Percentiles rank a stretch among this genome's conserved stretches.
phyloP scores from a whole-genome alignment of 306 rosid species.

The Macrotyloma uniflorum region DNA sequence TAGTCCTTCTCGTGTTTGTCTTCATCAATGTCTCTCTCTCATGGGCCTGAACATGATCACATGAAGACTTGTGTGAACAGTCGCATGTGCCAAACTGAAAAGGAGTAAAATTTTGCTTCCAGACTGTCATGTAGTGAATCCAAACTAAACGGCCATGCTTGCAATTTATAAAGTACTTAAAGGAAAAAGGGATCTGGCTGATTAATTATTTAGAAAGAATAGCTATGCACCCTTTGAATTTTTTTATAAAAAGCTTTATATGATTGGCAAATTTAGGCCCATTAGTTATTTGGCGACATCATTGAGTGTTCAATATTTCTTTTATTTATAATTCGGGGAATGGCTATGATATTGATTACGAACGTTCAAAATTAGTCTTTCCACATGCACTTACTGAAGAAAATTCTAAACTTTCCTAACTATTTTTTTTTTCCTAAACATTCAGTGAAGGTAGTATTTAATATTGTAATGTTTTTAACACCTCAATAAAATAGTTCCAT shows the following conservation, averaged over 20 bases:
- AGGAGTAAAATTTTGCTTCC: conserved; percentile 12
- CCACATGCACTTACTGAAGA: not conserved
- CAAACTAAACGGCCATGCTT: conserved; percentile 15
- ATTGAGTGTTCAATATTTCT: not conserved
- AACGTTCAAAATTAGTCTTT: not conserved
- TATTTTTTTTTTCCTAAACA: not conserved
- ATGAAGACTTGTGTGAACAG: conserved; percentile 25
- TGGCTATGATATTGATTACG: not conserved
- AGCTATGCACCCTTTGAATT: not conserved
- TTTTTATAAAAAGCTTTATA: not conserved
- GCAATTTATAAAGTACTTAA: not conserved
- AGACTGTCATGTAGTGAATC: conserved; percentile 14
- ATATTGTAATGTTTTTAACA: not conserved
- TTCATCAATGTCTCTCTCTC: conserved; percentile 35
- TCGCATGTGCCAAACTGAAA: conserved; percentile 34
- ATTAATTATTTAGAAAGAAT: conserved; percentile 1
- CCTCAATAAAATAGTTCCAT: not conserved
- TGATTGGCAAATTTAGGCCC: not conserved
- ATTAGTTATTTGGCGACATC: not conserved
- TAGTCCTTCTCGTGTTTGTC: conserved; percentile 32
- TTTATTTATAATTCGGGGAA: not conserved
- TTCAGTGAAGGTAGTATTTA: not conserved
- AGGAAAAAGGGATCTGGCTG: not conserved
- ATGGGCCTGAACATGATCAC: conserved; percentile 40
- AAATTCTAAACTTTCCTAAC: not conserved